Evolutionary conservation across 768 basidiomycete genomes (phyloP).

Genomic region (Leccinum broughii): DNA sequence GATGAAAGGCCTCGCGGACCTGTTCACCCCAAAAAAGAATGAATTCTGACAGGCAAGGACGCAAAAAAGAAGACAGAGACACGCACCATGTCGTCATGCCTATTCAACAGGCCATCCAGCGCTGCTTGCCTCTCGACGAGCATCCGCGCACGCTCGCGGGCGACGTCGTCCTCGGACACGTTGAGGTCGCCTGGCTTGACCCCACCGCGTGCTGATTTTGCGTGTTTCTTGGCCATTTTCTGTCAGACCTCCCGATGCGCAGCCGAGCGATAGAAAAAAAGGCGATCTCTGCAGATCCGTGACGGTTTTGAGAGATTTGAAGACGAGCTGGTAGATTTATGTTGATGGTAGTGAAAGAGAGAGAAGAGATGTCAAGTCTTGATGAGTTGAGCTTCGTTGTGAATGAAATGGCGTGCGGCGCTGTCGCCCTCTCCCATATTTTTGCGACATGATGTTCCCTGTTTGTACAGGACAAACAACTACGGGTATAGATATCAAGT

Average conservation of each 20-base stretch:
- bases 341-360: slow-evolving; percentile 5
- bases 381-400: slow-evolving; percentile 23
- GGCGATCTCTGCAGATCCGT: slow-evolving; percentile 65
- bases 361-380: slow-evolving; percentile 1
- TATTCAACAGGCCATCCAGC: slow-evolving; percentile 57
- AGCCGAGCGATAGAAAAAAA: neutral
- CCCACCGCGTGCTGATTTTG: slow-evolving; percentile 5
- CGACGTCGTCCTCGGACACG: slow-evolving; percentile 27
- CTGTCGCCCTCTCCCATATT: slow-evolving; percentile 28
- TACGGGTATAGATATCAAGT: neutral
- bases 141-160: slow-evolving; percentile 43
- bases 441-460: slow-evolving; percentile 39
- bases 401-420: slow-evolving; percentile 9
- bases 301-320: slow-evolving; percentile 65
- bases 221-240: slow-evolving; percentile 26
- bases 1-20: slow-evolving; percentile 88
- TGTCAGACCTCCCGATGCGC: neutral
- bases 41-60: neutral
- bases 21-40: slow-evolving; percentile 26
- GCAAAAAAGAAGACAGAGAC: slow-evolving; percentile 5
- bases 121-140: slow-evolving; percentile 60
- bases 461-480: slow-evolving; percentile 35
- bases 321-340: slow-evolving; percentile 32
- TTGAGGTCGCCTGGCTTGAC: neutral
- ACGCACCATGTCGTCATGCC: slow-evolving; percentile 76